phyloP scores from a whole-genome alignment of 2,329 filamentous ascomycete genomes.

The Trichoderma simmonsii region DNA sequence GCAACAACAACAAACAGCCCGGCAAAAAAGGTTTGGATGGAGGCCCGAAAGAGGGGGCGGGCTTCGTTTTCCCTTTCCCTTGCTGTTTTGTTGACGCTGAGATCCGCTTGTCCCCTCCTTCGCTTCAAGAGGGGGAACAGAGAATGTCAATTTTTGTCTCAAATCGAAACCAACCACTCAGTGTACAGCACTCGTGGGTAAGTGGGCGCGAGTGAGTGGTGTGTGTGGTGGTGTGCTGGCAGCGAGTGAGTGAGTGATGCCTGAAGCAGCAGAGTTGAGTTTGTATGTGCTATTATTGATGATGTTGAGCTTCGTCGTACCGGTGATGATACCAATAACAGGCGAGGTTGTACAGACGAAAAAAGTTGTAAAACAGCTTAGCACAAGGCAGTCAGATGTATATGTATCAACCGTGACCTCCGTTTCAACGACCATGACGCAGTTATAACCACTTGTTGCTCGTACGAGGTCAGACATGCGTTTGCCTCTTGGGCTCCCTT shows the following conservation, averaged over 20 bases:
- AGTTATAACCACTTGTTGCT: neutral
- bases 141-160: neutral
- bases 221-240: neutral
- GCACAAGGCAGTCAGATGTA: neutral
- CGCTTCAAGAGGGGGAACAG: neutral
- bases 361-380: neutral
- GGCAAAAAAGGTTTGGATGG: neutral
- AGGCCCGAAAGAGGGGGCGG: neutral
- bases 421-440: neutral
- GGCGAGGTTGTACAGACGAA: neutral
- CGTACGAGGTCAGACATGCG: constrained; percentile 1
- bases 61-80: neutral
- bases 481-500: constrained; percentile 11
- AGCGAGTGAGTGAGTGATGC: neutral
- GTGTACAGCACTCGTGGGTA: neutral
- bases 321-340: neutral
- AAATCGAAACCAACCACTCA: neutral
- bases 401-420: neutral
- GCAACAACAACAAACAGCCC: neutral
- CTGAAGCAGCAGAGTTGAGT: neutral
- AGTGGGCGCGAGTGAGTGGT: neutral
- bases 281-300: neutral
- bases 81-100: constrained; percentile 4
- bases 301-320: neutral
- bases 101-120: constrained; percentile 1